Conservation (phyloP, 2,329 filamentous ascomycete species). For the Dactylellina cionopaga region DNA sequence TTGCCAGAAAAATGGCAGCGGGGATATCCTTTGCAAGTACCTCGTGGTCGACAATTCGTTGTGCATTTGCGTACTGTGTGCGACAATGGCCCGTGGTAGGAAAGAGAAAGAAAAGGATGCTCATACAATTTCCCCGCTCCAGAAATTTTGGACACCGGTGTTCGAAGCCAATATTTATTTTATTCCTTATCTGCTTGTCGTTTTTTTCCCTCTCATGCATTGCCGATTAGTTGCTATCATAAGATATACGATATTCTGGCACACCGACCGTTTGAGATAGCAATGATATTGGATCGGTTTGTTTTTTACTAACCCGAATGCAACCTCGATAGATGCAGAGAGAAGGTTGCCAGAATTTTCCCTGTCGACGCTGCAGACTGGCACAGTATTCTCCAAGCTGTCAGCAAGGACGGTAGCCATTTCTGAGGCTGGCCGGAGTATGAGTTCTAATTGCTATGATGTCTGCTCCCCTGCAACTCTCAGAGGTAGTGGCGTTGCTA, state of each 20-base stretch:
- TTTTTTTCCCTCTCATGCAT: not conserved
- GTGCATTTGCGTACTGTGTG: no score
- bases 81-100: no score
- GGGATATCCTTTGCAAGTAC: conserved; percentile 3
- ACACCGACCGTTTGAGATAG: not conserved
- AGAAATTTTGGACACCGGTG: not conserved
- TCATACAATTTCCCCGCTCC: not conserved
- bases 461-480: conserved; percentile 3
- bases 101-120: not conserved
- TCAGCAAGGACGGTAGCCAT: conserved; percentile 30
- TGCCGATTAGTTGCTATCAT: not conserved
- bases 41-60: no score
- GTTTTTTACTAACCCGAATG: conserved; percentile 2
- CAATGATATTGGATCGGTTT: no score
- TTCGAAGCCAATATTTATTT: not conserved
- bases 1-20: conserved; percentile 16
- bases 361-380: conserved; percentile 42
- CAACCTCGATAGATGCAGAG: conserved; percentile 23
- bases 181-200: not conserved
- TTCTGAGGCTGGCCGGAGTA: not conserved
- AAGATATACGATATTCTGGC: not conserved
- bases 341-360: conserved; percentile 41
- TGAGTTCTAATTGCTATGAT: not conserved
- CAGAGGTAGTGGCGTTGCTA: conserved; percentile 13
- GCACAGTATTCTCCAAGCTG: conserved; percentile 42